Conservation (phyloP, 148 eudicot genomes). For the Cornus controversa region DNA sequence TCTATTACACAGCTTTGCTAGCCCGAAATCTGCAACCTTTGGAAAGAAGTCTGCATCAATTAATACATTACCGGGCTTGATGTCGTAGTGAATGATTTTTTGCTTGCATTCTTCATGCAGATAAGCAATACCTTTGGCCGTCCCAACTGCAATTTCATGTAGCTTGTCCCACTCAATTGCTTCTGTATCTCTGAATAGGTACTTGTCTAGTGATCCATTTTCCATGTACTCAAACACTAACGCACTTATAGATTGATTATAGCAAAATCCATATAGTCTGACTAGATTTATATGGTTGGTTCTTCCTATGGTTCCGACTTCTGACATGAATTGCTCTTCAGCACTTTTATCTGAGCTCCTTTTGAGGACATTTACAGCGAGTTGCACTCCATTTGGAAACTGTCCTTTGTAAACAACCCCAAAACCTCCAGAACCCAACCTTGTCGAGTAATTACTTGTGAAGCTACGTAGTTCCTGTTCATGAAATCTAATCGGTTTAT, state of each 20-base stretch:
- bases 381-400: conserved; percentile 21
- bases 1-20: conserved; percentile 2
- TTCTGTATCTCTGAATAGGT: background rate
- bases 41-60: background rate
- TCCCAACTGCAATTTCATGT: background rate
- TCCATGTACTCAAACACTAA: background rate
- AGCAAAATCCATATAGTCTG: conserved; percentile 7
- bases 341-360: background rate
- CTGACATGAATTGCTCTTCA: conserved; percentile 26
- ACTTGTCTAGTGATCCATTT: conserved; percentile 10
- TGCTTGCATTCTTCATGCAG: too few relatives aligned
- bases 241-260: background rate
- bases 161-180: conserved; percentile 10
- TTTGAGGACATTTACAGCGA: conserved; percentile 19
- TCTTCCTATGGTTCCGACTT: conserved; percentile 15
- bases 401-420: conserved; percentile 28
- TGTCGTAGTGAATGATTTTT: conserved; percentile 10
- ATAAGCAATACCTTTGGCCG: too few relatives aligned
- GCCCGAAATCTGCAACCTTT: conserved; percentile 7
- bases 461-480: conserved; percentile 2
- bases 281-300: conserved; percentile 12
- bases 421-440: conserved; percentile 14
- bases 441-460: conserved; percentile 1
- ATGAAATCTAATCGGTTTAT: background rate
- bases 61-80: conserved; percentile 9